These are phyloP conservation scores for Megacollybia platyphylla DNA, from an alignment of 1,284 basidiomycete species.

Conservation along the genomic window DNA sequence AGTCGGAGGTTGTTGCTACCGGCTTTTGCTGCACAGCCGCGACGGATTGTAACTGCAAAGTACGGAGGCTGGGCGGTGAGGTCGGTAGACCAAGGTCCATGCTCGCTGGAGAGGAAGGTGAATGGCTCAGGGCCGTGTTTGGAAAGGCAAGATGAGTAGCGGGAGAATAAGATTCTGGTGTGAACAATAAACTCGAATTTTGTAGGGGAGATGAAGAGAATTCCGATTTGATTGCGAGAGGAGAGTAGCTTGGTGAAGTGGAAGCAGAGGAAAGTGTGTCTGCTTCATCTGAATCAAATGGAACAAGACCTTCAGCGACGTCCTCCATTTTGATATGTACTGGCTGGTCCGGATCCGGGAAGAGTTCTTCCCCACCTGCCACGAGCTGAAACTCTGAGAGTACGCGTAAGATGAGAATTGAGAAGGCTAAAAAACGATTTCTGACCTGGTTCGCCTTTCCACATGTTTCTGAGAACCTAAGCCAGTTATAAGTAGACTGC, in stretches of 20 bases:
- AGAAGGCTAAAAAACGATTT: constrained; percentile 4
- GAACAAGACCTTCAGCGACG: constrained; percentile 15
- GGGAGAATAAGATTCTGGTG: constrained; percentile 9
- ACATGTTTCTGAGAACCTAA: constrained; percentile 64
- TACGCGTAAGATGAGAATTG: constrained; percentile 5
- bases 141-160: constrained; percentile 7
- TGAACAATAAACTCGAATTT: constrained; percentile 4
- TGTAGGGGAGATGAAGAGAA: constrained; percentile 20
- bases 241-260: constrained; percentile 26
- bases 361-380: constrained; percentile 61
- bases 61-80: not conserved
- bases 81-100: not conserved
- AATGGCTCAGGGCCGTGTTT: not conserved
- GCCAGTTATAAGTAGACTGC: too few species aligned
- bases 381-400: constrained; percentile 39
- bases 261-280: constrained; percentile 19
- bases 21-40: too few species aligned
- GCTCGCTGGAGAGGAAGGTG: not conserved
- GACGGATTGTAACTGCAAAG: not conserved
- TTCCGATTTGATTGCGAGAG: constrained; percentile 26
- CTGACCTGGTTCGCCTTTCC: constrained; percentile 66
- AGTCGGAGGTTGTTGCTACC: too few species aligned
- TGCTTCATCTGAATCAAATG: constrained; percentile 27
- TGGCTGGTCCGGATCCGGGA: constrained; percentile 24
- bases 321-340: constrained; percentile 29